Evolutionary conservation across 2,329 filamentous ascomycete genomes (phyloP), one percentile per base, ranked within the genome.

Genomic region (Ascochyta fabae): DNA sequence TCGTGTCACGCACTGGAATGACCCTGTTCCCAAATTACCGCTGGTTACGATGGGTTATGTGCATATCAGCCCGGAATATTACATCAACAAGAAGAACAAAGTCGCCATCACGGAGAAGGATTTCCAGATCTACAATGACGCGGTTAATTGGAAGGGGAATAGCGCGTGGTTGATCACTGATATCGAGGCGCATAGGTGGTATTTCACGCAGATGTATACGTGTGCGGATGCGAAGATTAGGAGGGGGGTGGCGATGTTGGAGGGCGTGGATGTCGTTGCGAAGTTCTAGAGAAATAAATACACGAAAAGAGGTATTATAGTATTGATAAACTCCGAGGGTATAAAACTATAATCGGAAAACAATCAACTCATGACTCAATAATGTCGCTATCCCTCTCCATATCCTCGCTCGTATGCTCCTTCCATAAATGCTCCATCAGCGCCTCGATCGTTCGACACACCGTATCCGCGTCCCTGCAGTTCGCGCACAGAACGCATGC

Each of bases 1-100:
- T 75, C 86, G 89, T 58, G 76, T 91, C 48, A 91, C 89, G 1
- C 88, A 92, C 74, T 76, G 74, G 46, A 81, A 85, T 66, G 89
- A 92, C 71, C 85, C 86, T 1, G 84, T 92, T 2, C 86, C 89
- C 0, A 81, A 85, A 31, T 78, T 92, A 16, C 88, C 89, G 2
- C 82, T 86, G 10, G 75, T 87, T 13, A 55, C 81, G 34, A 74
- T 87, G 58, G 83, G 83, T 34, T 92, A 86, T 77, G 79, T 83
- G 38, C 89, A 92, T 73, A 83, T 86, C 12, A 85, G 80, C 26
- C 87, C 88, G 2, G 89, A 92, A 77, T 91, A 86, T 75, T 91
- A 76, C 43, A 74, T 77, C 48, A 60, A 62, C 10, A 66, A 57
- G 24, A 55, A 51, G 4, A 75, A 67, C 24, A 47, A 47, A 7